Evolutionary conservation across 768 basidiomycete species (phyloP), one percentile per base, ranked within the genome.

Genomic region (Mycena floridula): DNA sequence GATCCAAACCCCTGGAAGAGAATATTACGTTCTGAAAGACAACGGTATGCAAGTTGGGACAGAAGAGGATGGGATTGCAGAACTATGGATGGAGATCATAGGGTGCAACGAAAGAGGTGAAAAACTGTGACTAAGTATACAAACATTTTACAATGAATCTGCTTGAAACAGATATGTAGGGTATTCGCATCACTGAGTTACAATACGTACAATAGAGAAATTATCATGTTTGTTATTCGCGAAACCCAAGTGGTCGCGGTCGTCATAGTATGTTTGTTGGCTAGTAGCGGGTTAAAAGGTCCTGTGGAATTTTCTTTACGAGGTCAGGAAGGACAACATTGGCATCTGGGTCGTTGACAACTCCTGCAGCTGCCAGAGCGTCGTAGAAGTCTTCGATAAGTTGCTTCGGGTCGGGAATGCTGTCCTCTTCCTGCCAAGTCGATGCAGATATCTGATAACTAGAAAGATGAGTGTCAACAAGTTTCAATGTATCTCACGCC

Each of bases 21-120:
- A 81, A 56, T 85, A 87, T 54, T 82, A 70, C 52, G 69, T 89
- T 25, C 58, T 90, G 48, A 75, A 71, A 44, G 83, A 88, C 47
- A 89, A 85, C 44, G 87, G 87, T 13, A 80, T 86, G 77, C 77
- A 84, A 51, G 69, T 89, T 12, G 87, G 87, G 6, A 70, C 68
- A 37, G 87, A 90, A 58, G 86, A 89, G 52, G 83, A 85, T 6
- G 86, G 85, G 0, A 67, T 89, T 21, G 72, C 73, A 6, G 46
- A 53, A 3, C 65, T 81, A 8, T 89, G 86, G 86, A 79, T 70
- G 68, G 50, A 66, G 40, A 54, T 86, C 30, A 43, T 89, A 9
- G 63, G 67, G 1, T 86, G 85, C 48, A 51, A 25, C 3, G 36
- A 20, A 5, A 41, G 38, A 23, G 50, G 50, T 22, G 46, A 50